Percentiles rank a stretch among this genome's conserved stretches.
Evolutionary conservation across 305 asterid species (phyloP).

Genomic region (Salvia sclarea): DNA sequence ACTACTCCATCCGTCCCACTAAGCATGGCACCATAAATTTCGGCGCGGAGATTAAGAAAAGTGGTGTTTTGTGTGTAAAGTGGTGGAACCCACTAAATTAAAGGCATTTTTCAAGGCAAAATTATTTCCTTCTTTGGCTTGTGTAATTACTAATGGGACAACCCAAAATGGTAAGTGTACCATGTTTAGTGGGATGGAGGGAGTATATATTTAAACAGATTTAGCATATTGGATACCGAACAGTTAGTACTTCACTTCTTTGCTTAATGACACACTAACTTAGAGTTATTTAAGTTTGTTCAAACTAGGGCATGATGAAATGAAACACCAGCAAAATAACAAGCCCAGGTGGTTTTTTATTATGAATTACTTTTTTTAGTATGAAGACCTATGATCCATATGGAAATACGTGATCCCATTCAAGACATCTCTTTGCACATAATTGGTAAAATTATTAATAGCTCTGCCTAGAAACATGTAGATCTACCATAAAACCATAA

Average conservation of each 20-base stretch:
- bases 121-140: too few species aligned
- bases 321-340: not conserved
- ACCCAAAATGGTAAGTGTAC: too few species aligned
- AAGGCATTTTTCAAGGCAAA: too few species aligned
- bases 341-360: not conserved
- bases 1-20: not conserved
- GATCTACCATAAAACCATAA: not conserved
- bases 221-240: not conserved
- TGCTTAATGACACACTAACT: not conserved
- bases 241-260: not conserved
- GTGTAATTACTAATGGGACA: too few species aligned
- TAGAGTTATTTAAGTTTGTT: not conserved
- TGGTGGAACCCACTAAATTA: too few species aligned
- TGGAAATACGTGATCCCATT: not conserved
- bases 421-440: not conserved
- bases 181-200: too few species aligned
- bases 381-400: not conserved
- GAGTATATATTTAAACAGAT: not conserved
- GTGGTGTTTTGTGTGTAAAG: too few species aligned
- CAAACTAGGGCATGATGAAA: constrained; percentile 9
- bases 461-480: not conserved
- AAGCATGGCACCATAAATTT: too few species aligned
- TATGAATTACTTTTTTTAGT: not conserved
- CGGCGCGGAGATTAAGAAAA: too few species aligned
- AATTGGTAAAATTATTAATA: not conserved